These are phyloP conservation scores for Chenopodium suecicum DNA, from an alignment of 148 eudicot genomes.

Conservation along the genomic window DNA sequence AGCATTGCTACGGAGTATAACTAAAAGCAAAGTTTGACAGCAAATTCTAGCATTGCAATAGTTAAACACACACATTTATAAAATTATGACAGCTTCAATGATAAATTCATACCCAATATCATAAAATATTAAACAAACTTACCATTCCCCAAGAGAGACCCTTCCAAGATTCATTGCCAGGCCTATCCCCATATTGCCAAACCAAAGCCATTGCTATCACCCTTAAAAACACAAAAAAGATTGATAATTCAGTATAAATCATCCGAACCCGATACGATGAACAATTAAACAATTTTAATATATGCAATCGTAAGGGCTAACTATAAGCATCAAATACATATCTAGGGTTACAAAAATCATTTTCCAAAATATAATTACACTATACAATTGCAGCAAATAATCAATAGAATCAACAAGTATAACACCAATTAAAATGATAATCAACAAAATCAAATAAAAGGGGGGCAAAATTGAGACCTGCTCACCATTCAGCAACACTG, in stretches of 20 bases:
- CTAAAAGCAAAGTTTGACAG: background rate
- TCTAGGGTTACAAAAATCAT: too few species aligned
- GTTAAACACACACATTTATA: background rate
- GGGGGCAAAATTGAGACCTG: background rate
- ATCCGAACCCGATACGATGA: background rate
- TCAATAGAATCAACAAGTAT: background rate
- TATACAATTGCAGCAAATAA: background rate
- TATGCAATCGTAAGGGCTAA: too few species aligned
- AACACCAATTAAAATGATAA: background rate
- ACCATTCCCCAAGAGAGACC: conserved; percentile 98
- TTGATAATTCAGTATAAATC: too few species aligned
- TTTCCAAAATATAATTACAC: too few species aligned
- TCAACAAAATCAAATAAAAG: background rate
- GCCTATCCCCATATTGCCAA: conserved; percentile 79
- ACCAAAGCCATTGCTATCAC: conserved; percentile 81
- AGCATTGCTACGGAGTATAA: background rate
- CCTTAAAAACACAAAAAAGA: conserved; percentile 36
- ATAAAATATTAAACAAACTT: conserved; percentile 28
- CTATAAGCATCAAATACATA: too few species aligned
- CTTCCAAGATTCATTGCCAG: conserved; percentile 85
- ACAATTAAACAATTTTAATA: too few species aligned
- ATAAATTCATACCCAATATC: background rate
- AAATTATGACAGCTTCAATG: background rate
- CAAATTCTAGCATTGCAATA: background rate
- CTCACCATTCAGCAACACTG: conserved; percentile 90